These are phyloP conservation scores for Crithidia thermophila DNA, from an alignment of 208 protist genomes.

Conservation along the genomic window DNA sequence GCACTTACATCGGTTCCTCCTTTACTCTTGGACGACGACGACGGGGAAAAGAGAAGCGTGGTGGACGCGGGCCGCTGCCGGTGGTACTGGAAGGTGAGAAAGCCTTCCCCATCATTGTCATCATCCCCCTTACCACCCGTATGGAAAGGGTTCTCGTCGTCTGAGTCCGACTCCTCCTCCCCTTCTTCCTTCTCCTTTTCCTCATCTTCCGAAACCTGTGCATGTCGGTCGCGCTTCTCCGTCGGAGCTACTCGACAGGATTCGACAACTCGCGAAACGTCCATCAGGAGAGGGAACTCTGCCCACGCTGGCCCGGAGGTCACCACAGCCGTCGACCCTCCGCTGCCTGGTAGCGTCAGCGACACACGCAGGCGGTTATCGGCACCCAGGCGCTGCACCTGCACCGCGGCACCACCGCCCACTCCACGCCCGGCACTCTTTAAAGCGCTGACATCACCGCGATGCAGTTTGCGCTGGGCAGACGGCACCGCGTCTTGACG, in stretches of 20 bases:
- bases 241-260: too few relatives aligned
- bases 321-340: background rate
- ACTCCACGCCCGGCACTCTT: background rate
- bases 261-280: slow-evolving; percentile 10
- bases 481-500: background rate
- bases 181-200: background rate
- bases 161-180: background rate
- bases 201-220: background rate
- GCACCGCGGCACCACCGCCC: background rate
- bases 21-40: too few relatives aligned
- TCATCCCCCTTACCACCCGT: too few relatives aligned
- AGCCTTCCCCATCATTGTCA: slow-evolving; percentile 11
- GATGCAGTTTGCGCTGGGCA: background rate
- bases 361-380: slow-evolving; percentile 18
- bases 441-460: background rate
- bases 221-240: too few relatives aligned
- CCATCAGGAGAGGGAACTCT: slow-evolving; percentile 18
- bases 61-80: background rate
- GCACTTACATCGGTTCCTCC: too few relatives aligned
- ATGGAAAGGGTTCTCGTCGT: too few relatives aligned
- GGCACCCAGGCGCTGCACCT: slow-evolving; percentile 9
- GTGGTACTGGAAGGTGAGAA: slow-evolving; percentile 33
- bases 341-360: slow-evolving; percentile 14
- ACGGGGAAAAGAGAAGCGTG: background rate
- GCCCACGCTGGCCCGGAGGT: slow-evolving; percentile 23